phyloP scores from a whole-genome alignment of 2,329 filamentous ascomycete species.

The Ophiocordyceps sinensis region DNA sequence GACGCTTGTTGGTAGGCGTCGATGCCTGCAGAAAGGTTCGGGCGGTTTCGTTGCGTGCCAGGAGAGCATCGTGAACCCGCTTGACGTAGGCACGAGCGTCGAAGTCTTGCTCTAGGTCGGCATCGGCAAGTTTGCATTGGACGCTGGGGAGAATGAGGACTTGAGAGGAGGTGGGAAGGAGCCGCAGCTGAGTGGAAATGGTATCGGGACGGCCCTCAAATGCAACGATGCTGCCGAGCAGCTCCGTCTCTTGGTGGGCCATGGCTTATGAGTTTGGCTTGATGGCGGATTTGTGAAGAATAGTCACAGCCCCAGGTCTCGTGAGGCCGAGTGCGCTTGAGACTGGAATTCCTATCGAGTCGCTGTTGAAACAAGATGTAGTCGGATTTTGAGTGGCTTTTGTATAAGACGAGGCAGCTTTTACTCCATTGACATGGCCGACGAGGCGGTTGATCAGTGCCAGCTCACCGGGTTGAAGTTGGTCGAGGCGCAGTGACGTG shows the following conservation, averaged over 20 bases:
- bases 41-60: conserved; percentile 32
- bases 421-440: no score
- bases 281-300: not conserved
- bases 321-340: no score
- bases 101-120: conserved; percentile 13
- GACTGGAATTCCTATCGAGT: no score
- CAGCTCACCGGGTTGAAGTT: no score
- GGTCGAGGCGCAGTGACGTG: no score
- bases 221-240: conserved; percentile 37
- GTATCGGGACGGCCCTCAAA: conserved; percentile 42
- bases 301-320: not conserved
- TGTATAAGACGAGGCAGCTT: no score
- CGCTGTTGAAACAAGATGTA: no score
- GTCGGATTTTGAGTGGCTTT: no score
- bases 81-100: conserved; percentile 26
- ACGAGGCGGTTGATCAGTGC: no score
- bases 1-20: conserved; percentile 29
- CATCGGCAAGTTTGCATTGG: conserved; percentile 27
- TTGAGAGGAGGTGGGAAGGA: conserved; percentile 43
- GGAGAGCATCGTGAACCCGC: conserved; percentile 34
- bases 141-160: conserved; percentile 41
- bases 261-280: conserved; percentile 6
- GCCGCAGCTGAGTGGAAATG: conserved; percentile 42
- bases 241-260: conserved; percentile 9
- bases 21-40: conserved; percentile 34